These are phyloP conservation scores for Sporopachydermia lactativora DNA, from an alignment of 805 yeast species.

Conservation along the genomic window DNA sequence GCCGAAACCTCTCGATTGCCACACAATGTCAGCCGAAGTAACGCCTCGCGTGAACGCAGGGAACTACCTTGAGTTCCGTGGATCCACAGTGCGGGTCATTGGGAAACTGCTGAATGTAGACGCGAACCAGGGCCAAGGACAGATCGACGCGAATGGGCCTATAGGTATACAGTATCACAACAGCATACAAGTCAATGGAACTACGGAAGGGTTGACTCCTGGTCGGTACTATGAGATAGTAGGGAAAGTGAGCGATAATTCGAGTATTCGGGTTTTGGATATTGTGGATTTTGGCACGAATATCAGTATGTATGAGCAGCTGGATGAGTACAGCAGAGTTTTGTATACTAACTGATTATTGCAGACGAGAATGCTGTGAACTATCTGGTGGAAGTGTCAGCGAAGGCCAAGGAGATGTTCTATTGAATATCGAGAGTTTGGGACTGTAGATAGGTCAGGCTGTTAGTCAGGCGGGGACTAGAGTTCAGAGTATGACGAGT, in stretches of 20 bases:
- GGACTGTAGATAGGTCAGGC: too few species aligned
- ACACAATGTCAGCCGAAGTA: neutral
- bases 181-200: neutral
- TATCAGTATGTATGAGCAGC: neutral
- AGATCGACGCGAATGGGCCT: neutral
- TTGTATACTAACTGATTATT: neutral
- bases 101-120: neutral
- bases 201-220: neutral
- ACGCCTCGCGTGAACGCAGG: neutral
- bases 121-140: neutral
- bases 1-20: too few species aligned
- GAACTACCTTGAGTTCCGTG: neutral
- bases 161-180: neutral
- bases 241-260: neutral
- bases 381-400: neutral
- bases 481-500: too few species aligned
- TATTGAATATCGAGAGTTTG: too few species aligned
- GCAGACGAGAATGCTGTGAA: conserved; percentile 1
- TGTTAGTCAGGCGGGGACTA: too few species aligned
- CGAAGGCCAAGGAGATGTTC: neutral
- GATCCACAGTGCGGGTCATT: neutral
- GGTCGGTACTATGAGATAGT: conserved; percentile 1
- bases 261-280: neutral
- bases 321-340: neutral
- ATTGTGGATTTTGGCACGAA: neutral